Evolutionary conservation across 257 asterid genomes (phyloP).

Genomic region (Fraxinus americana): DNA sequence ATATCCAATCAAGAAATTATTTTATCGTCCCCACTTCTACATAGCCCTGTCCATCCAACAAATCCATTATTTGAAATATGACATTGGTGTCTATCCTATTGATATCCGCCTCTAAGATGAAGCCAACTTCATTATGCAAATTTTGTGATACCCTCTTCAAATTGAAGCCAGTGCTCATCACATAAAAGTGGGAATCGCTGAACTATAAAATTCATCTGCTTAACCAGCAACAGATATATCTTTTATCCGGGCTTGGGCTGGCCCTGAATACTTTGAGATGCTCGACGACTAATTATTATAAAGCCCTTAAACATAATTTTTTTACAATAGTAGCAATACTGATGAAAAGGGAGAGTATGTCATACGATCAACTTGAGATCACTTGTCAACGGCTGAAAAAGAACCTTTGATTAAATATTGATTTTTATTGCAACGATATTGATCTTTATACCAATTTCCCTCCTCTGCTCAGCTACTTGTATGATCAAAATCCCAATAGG

Average conservation of each 20-base stretch:
- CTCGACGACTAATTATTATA: too few relatives aligned
- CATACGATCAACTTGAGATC: too few relatives aligned
- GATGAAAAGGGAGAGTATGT: too few relatives aligned
- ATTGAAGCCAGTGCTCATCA: neutral
- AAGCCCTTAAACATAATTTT: too few relatives aligned
- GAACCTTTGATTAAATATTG: too few relatives aligned
- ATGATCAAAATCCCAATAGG: conserved; percentile 67
- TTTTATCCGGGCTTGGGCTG: neutral
- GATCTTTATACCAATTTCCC: conserved; percentile 61
- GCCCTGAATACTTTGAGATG: too few relatives aligned
- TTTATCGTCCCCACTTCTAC: neutral
- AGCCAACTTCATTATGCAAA: neutral
- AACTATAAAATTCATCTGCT: neutral
- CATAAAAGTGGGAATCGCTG: neutral
- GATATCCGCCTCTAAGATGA: neutral
- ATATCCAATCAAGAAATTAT: too few relatives aligned
- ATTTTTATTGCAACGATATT: conserved; percentile 40
- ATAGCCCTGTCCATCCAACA: neutral
- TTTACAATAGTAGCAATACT: too few relatives aligned
- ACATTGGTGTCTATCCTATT: neutral
- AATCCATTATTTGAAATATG: neutral
- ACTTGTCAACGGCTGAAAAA: too few relatives aligned
- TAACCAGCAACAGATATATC: neutral
- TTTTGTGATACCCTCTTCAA: neutral
- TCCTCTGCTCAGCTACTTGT: conserved; percentile 65